A percentile compares a stretch with the other conserved stretches of the same genome.
These are phyloP conservation scores for Podosphaera leucotricha DNA, from an alignment of 2,329 filamentous ascomycete genomes.

Conservation along the genomic window DNA sequence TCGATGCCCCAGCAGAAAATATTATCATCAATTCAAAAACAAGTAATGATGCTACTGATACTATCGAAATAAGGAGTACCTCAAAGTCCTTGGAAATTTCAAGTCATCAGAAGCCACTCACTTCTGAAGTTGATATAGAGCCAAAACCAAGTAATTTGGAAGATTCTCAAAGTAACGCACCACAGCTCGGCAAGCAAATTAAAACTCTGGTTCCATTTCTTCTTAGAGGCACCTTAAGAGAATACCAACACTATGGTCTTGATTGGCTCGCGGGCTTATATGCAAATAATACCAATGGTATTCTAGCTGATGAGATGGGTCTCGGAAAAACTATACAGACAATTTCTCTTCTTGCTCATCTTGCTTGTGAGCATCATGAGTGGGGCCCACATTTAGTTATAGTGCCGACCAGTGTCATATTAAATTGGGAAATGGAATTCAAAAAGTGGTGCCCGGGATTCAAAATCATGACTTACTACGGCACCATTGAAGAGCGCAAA, in stretches of 20 bases:
- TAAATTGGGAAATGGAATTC: constrained; percentile 99
- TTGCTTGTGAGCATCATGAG: constrained; percentile 70
- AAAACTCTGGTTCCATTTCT: constrained; percentile 62
- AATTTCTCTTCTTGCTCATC: constrained; percentile 75
- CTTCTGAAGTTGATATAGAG: constrained; percentile 4
- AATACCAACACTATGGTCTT: constrained; percentile 91
- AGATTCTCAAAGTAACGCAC: constrained; percentile 18
- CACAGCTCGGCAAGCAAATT: constrained; percentile 17
- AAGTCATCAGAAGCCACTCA: not conserved
- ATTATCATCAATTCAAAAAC: not conserved
- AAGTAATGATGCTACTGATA: not conserved
- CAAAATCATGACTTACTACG: constrained; percentile 94
- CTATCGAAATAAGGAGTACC: not conserved
- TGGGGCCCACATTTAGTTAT: constrained; percentile 95
- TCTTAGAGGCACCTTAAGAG: constrained; percentile 66
- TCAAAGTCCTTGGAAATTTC: not conserved
- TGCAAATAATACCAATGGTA: constrained; percentile 79
- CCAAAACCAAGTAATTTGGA: constrained; percentile 12
- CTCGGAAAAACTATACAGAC: constrained; percentile 97
- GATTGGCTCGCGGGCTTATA: constrained; percentile 94
- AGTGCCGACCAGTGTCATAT: constrained; percentile 91
- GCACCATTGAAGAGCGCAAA: constrained; percentile 75
- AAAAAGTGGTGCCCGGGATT: constrained; percentile 98
- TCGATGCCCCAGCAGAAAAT: not conserved
- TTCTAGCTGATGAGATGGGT: constrained; percentile 95